Evolutionary conservation across 2,329 filamentous ascomycete genomes (phyloP), one percentile per base, ranked within the genome.

Genomic region (Aurifilum marmelostoma): DNA sequence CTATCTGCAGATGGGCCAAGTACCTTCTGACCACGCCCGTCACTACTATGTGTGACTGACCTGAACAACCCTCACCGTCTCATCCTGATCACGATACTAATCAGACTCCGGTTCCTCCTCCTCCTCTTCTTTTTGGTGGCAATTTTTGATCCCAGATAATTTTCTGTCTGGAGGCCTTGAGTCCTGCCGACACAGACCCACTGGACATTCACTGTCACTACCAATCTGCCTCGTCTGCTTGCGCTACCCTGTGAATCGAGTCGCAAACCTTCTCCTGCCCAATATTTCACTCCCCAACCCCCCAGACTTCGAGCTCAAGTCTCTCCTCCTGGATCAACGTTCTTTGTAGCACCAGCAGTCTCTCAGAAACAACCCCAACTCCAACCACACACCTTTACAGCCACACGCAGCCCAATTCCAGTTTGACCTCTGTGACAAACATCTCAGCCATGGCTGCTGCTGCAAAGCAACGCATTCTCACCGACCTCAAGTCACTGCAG

Each of bases 391-490:
- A 41, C 24, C n/a, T 37, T 11, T 27, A 32, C 60, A 27, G 18
- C 16, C 54, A 47, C 32, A n/a, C 21, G 7, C 56, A 21, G 29
- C 27, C 24, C 54, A 58, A n/a, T 11, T 9, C 32, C 56, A 37
- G 29, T 9, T 21, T 21, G 34, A 32, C 29, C 11, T 9, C 1
- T 4, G 29, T 39, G 52, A 50, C 4, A 16, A 32, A 47, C 58
- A 27, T 52, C 52, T 77, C 63, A 65, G 77, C 66, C 72, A 84
- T 84, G 82, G 82, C 82, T 34, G 79, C 69, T 21, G 74, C 65
- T 82, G 83, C 74, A 90, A 91, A 94, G 80, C 90, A 93, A 76
- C 91, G 97, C 65, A 86, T 98, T 67, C 93, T 97, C 92, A 91
- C 91, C 74, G 95, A 98, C 84, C 89, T 93, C 82, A 91, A 92